Conservation (phyloP, 2,329 filamentous ascomycete species). For the Neopestalotiopsis sp. region DNA sequence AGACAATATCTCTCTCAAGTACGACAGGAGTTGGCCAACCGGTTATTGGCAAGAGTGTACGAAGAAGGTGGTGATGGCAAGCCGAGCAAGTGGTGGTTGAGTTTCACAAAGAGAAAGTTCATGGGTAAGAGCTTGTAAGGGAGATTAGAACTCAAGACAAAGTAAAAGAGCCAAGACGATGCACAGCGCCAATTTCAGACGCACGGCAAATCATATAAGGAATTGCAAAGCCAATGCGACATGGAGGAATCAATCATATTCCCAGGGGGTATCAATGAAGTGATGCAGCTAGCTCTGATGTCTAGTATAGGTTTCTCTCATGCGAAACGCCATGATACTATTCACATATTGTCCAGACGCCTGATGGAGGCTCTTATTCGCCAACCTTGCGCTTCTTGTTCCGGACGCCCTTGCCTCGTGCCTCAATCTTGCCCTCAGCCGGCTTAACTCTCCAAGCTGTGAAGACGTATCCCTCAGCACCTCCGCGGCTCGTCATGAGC, state of each 20-base stretch:
- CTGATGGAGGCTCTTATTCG: conserved; percentile 18
- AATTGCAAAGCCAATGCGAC: not conserved
- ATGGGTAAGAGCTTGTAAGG: conserved; percentile 89
- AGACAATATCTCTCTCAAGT: conserved; percentile 92
- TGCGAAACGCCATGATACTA: conserved; percentile 6
- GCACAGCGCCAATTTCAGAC: not conserved
- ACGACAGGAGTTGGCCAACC: conserved; percentile 84
- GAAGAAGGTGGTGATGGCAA: conserved; percentile 75
- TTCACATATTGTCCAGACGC: not conserved
- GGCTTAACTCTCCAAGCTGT: conserved; percentile 83
- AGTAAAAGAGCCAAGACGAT: not conserved
- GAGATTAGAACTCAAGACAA: too few species aligned
- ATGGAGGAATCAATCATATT: conserved; percentile 18
- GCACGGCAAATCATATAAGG: not conserved
- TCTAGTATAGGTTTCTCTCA: not conserved
- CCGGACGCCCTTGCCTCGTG: conserved; percentile 79
- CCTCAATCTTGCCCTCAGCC: conserved; percentile 78
- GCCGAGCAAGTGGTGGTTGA: conserved; percentile 92
- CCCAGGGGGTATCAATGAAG: conserved; percentile 17
- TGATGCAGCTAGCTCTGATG: not conserved
- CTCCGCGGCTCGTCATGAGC: conserved; percentile 87
- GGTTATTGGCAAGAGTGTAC: conserved; percentile 87
- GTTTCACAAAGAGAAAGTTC: conserved; percentile 98
- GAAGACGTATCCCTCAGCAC: conserved; percentile 89
- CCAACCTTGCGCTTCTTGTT: conserved; percentile 59